These are phyloP conservation scores for Posidonia oceanica DNA, from an alignment of 116 monocot genomes.

Conservation along the genomic window DNA sequence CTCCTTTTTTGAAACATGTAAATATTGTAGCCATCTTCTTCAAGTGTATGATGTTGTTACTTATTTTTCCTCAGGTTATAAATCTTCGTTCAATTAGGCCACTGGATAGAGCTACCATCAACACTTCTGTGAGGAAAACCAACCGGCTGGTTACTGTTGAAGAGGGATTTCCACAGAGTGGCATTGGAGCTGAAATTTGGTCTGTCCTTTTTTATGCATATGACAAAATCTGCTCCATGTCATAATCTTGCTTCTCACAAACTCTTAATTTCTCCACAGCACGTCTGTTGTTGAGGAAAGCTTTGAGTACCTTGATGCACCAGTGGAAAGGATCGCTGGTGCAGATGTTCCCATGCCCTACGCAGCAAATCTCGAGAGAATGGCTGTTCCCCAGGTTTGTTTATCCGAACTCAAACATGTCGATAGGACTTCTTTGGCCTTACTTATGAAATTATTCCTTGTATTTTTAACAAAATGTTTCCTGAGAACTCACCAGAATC, in stretches of 20 bases:
- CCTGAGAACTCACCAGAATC: no score
- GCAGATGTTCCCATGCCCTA: constrained; percentile 97
- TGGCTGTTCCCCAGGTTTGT: constrained; percentile 82
- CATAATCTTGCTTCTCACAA: background rate
- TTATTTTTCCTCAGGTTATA: constrained; percentile 36
- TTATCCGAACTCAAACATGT: background rate
- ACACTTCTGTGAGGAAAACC: constrained; percentile 74
- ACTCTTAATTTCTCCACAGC: constrained; percentile 17
- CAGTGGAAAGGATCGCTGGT: constrained; percentile 88
- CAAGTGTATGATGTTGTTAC: background rate
- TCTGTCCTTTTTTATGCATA: constrained; percentile 9
- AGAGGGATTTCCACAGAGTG: constrained; percentile 85
- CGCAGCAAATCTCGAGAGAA: constrained; percentile 80
- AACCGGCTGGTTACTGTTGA: constrained; percentile 65
- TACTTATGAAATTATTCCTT: background rate
- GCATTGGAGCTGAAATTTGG: constrained; percentile 78
- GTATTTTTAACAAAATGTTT: background rate
- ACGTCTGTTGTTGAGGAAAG: constrained; percentile 80
- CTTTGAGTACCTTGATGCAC: constrained; percentile 88
- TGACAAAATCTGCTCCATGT: background rate
- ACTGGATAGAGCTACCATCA: constrained; percentile 63
- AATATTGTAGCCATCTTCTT: background rate
- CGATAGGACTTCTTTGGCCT: background rate
- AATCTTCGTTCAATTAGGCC: constrained; percentile 85
- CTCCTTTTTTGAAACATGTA: background rate